These are phyloP conservation scores for Hysterium pulicare DNA, from an alignment of 2,329 filamentous ascomycete genomes.

Conservation along the genomic window DNA sequence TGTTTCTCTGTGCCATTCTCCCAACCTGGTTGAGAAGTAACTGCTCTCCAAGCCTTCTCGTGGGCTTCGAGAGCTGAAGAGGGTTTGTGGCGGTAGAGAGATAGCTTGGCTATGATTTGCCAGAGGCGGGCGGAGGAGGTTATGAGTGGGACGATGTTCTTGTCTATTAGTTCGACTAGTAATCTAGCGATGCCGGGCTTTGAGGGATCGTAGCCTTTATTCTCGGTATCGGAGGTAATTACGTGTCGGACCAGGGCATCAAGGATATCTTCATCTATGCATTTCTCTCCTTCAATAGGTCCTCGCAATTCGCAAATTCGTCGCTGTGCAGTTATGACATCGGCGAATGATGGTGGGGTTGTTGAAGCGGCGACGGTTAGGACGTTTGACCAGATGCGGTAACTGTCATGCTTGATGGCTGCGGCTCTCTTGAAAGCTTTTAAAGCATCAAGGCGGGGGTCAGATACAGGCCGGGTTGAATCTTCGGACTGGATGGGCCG, in stretches of 20 bases:
- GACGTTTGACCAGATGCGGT: constrained; percentile 96
- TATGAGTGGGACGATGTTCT: constrained; percentile 74
- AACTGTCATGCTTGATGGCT: constrained; percentile 76
- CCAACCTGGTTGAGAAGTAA: constrained; percentile 54
- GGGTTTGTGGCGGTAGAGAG: constrained; percentile 70
- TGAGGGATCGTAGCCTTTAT: constrained; percentile 39
- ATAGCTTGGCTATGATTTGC: constrained; percentile 67
- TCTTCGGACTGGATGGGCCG: constrained; percentile 43
- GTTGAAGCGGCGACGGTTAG: constrained; percentile 80
- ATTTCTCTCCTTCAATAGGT: constrained; percentile 65
- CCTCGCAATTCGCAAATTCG: constrained; percentile 73
- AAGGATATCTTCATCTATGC: constrained; percentile 72
- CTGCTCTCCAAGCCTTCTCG: constrained; percentile 85
- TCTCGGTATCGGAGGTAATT: constrained; percentile 45
- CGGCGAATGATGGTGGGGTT: constrained; percentile 67
- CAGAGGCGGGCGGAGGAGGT: constrained; percentile 76
- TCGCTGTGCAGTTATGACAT: constrained; percentile 72
- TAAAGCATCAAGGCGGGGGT: constrained; percentile 67
- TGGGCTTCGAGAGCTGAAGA: constrained; percentile 73
- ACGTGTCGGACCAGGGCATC: constrained; percentile 69
- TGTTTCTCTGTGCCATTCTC: constrained; percentile 57
- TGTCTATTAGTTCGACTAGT: constrained; percentile 70
- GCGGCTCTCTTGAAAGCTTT: constrained; percentile 85
- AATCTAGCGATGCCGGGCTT: constrained; percentile 55
- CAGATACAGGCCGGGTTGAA: constrained; percentile 35